Evolutionary conservation across 345 rosid species (phyloP).

Genomic region (Limnanthes douglasii): DNA sequence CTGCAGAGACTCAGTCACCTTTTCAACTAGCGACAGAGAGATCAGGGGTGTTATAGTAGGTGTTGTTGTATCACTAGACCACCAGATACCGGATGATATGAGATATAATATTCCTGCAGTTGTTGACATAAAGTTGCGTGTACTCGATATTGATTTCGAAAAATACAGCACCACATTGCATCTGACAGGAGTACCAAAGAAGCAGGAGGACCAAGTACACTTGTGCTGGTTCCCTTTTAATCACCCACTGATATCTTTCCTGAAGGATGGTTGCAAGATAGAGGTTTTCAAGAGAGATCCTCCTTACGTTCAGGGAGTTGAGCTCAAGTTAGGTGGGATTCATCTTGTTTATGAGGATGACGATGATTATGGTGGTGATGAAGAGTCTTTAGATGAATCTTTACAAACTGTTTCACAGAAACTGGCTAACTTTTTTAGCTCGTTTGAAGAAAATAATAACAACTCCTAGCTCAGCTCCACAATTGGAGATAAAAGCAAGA

Average conservation of each 20-base stretch:
- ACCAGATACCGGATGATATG: conserved; percentile 10
- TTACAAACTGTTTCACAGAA: too few relatives aligned
- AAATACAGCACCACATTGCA: not conserved
- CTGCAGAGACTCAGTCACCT: conserved; percentile 9
- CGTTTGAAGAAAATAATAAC: too few relatives aligned
- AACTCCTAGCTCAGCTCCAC: too few relatives aligned
- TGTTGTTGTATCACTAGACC: conserved; percentile 19
- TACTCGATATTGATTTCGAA: conserved; percentile 7
- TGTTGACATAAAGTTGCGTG: conserved; percentile 16
- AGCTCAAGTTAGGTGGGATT: too few relatives aligned
- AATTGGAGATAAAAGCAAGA: too few relatives aligned
- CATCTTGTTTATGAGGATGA: too few relatives aligned
- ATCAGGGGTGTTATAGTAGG: conserved; percentile 21
- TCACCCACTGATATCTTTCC: conserved; percentile 14
- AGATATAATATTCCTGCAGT: conserved; percentile 10
- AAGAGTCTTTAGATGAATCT: too few relatives aligned
- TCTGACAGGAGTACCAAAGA: conserved; percentile 23
- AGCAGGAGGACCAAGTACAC: conserved; percentile 22
- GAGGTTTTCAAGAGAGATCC: too few relatives aligned
- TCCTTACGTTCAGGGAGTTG: too few relatives aligned
- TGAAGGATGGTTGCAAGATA: too few relatives aligned
- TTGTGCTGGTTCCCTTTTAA: conserved; percentile 14
- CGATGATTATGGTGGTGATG: too few relatives aligned
- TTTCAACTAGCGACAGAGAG: conserved; percentile 12
- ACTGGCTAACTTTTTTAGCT: too few relatives aligned